Conservation (phyloP, 2,329 filamentous ascomycete genomes). For the Penicillium crustosum region DNA sequence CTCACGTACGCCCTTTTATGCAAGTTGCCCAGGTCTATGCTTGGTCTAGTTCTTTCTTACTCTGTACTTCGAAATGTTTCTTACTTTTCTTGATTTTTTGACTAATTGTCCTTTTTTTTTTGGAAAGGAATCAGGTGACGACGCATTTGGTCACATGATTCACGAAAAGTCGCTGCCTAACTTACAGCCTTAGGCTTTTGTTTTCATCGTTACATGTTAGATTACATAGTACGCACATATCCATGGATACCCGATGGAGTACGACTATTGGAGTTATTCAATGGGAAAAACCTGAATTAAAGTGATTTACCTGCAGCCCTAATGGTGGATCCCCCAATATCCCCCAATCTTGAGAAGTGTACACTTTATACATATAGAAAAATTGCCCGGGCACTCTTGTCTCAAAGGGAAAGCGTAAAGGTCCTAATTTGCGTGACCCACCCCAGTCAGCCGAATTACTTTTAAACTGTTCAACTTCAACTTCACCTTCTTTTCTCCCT, state of each 20-base stretch:
- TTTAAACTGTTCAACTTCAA: constrained; percentile 7
- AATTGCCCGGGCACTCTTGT: constrained; percentile 1
- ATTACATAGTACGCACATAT: neutral
- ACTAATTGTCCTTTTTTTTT: neutral
- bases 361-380: neutral
- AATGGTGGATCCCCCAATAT: constrained; percentile 2
- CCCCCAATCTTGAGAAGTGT: neutral
- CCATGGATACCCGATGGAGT: too few relatives aligned
- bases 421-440: constrained; percentile 2
- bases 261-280: neutral
- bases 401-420: neutral
- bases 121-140: neutral
- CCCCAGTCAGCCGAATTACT: constrained; percentile 5
- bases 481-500: neutral
- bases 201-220: neutral
- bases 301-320: constrained; percentile 2
- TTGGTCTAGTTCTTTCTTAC: neutral
- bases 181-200: neutral
- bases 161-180: neutral
- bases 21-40: neutral
- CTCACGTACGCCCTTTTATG: neutral
- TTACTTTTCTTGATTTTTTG: neutral
- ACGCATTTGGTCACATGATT: neutral
- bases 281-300: neutral
- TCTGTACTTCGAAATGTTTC: neutral